Evolutionary conservation across 371 early-diverging fungal genomes (phyloP), one percentile per base, ranked within the genome.

Genomic region (Rozella allomycis): DNA sequence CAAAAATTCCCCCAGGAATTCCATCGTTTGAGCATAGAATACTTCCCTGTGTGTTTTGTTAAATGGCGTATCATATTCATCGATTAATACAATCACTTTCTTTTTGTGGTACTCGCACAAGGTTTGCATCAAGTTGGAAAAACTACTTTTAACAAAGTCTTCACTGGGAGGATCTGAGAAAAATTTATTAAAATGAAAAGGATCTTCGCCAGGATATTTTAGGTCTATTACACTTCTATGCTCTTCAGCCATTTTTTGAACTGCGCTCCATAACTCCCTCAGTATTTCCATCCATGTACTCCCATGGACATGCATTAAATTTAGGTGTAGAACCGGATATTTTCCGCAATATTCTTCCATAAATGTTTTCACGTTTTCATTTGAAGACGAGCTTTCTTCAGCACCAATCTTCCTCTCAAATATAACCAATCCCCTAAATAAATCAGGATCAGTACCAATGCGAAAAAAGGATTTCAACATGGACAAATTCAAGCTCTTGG

Each of bases 1-100:
- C 6, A 12, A 28, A 7, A 28, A 28, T 14, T 12, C 6, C 9
- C 13, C 28, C 9, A 28, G 16, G 28, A 28, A 28, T 6, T 14
- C 13, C 16, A 16, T 5, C 5, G 28, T 16, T 16, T 28, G n/a
- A 7, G 6, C 5, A 12, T 8, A 12, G 13, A 8, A 28, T 11
- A 10, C 28, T 5, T 28, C 5, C 7, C 28, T 7, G 5, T 12
- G 16, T 8, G 28, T 16, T 12, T 28, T 10, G 16, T 28, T 28
- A 6, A 28, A 14, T 6, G 28, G 28, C 9, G 28, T 16, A 28
- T 28, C 28, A 16, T 28, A 28, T 28, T 28, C 28, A 28, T 28
- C 28, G n/a, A 28, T 16, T 14, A 28, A 28, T 28, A 28, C 28
- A 28, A 28, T 14, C 6, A 28, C 28, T 11, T 14, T 7, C 14